Evolutionary conservation across 306 rosid species (phyloP).

Genomic region (Acacia acuminata): DNA sequence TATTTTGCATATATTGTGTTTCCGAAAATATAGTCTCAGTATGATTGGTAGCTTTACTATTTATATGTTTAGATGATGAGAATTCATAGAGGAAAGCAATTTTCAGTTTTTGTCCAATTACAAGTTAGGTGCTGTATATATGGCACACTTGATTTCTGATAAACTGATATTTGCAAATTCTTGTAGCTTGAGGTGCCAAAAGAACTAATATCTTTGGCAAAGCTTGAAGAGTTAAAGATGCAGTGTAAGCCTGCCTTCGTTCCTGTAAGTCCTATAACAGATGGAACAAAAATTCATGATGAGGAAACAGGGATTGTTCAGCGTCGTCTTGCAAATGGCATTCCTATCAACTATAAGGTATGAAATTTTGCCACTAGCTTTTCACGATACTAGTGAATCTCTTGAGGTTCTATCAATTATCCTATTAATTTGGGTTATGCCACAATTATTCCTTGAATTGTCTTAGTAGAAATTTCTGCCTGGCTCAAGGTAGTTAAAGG

Average conservation of each 20-base stretch:
- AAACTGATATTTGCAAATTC: constrained; percentile 26
- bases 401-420: constrained; percentile 1
- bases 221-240: constrained; percentile 69
- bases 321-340: constrained; percentile 85
- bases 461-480: not conserved
- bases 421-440: constrained; percentile 12
- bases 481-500: not conserved
- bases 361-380: constrained; percentile 26
- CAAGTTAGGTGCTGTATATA: not conserved
- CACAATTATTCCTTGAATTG: not conserved
- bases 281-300: constrained; percentile 65
- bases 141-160: constrained; percentile 17
- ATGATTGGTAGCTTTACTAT: constrained; percentile 10
- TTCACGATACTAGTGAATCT: constrained; percentile 14
- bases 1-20: constrained; percentile 10
- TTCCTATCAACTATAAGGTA: constrained; percentile 94
- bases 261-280: constrained; percentile 63
- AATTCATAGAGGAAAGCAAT: constrained; percentile 25
- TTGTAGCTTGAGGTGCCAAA: constrained; percentile 96
- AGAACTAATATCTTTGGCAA: constrained; percentile 71
- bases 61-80: constrained; percentile 28
- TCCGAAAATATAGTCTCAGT: constrained; percentile 7
- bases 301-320: constrained; percentile 87
- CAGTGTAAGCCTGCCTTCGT: constrained; percentile 67
- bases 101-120: constrained; percentile 17